Evolutionary conservation across 768 basidiomycete genomes (phyloP), one percentile per base, ranked within the genome.

Genomic region (Boletus eberwhitei): DNA sequence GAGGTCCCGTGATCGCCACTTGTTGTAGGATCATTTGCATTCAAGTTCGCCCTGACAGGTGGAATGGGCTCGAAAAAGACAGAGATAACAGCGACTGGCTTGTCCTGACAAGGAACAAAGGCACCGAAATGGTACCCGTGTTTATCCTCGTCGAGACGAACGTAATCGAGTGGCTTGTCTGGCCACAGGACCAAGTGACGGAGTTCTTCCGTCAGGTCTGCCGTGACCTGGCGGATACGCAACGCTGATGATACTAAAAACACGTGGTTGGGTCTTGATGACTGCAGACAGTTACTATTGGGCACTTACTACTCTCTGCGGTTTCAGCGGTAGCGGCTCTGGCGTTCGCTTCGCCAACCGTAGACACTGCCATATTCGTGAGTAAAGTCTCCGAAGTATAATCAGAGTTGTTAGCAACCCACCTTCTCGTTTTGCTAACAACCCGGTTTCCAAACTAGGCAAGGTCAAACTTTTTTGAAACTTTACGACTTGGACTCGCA

Each of bases 161-260:
- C 78, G 53, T 79, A 71, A 52, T 77, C 72, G 14, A 80, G 62
- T 8, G 78, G 75, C 59, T 74, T 74, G 57, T 77, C 64, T 9
- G 83, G 80, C 82, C 83, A 85, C 22, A 86, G 73, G 5, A 86
- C 80, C 24, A 74, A 72, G 65, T 83, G 83, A 38, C 83, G 79
- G 37, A 85, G 74, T 8, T 71, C 61, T 42, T 82, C 62, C 0
- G 84, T 84, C 44, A 78, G 65, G 37, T 74, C 68, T 16, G 71
- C 70, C 29, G 66, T 57, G 62, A 83, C 79, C 47, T 56, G 64
- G 8, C 50, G 55, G 59, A 74, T 65, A 19, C 31, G 42, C 53
- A 64, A 43, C 36, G 40, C 24, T 24, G 45, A 22, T 24, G 45
- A 22, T 26, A 45, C 64, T 61, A 44, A 19, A 42, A 45, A 56